Evolutionary conservation across 257 asterid species (phyloP).

Genomic region (Orobanche coerulescens): DNA sequence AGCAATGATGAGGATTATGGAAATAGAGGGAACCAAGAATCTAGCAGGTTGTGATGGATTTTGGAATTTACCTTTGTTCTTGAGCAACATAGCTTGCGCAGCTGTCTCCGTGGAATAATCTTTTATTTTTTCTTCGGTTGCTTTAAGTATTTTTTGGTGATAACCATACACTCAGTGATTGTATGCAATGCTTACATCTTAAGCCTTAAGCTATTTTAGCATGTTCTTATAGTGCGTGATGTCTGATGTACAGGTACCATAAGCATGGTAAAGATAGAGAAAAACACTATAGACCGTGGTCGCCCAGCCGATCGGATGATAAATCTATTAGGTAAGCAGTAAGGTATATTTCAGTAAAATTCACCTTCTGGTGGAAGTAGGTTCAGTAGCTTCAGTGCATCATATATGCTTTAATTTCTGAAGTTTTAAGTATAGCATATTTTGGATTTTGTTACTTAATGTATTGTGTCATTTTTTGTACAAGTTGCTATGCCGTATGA

Average conservation of each 20-base stretch:
- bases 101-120: slow-evolving; percentile 8
- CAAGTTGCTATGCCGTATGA: slow-evolving; percentile 15
- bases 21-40: slow-evolving; percentile 32
- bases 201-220: neutral
- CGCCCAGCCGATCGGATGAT: slow-evolving; percentile 40
- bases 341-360: slow-evolving; percentile 23
- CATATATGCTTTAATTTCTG: slow-evolving; percentile 14
- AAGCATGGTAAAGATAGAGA: slow-evolving; percentile 34
- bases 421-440: neutral
- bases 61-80: slow-evolving; percentile 11
- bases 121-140: neutral
- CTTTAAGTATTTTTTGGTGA: neutral
- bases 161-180: neutral
- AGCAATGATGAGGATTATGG: slow-evolving; percentile 38
- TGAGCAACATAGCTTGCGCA: slow-evolving; percentile 17
- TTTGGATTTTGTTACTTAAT: slow-evolving; percentile 11
- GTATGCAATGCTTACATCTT: neutral
- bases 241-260: slow-evolving; percentile 30
- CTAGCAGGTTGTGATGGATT: slow-evolving; percentile 37
- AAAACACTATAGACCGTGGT: slow-evolving; percentile 29
- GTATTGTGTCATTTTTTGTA: neutral
- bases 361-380: slow-evolving; percentile 27
- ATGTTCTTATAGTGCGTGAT: slow-evolving; percentile 4
- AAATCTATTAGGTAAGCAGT: slow-evolving; percentile 24
- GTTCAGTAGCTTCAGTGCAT: slow-evolving; percentile 14